Evolutionary conservation across 345 rosid genomes (phyloP), one percentile per base, ranked within the genome.

Genomic region (Geranium brycei): DNA sequence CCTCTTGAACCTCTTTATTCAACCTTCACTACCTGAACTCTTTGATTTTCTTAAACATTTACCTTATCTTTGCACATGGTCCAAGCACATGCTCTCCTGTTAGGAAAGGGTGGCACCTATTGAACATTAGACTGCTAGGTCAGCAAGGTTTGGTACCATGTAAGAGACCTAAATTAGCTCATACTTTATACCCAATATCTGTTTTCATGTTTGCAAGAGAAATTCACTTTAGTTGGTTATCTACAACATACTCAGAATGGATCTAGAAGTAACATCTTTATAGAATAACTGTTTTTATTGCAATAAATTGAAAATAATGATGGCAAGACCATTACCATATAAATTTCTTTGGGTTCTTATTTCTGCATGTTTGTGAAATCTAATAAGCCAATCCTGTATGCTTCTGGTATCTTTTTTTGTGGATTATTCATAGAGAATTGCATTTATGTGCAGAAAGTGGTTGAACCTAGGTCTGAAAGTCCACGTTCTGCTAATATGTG

Each of bases 401-500:
- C 53, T 47, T 47, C 53, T 47, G 53, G 53, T 47, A 10, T 47
- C 53, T 47, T 47, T 6, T 47, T 47, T 47, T 47, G 3, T 10
- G 53, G 53, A 30, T 68, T 59, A 62, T 58, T 13, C 7, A 17
- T 35, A 3, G 41, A 4, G 41, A 35, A 35, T 35, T 35, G 41
- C 41, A 35, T 35, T 17, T 19, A 60, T 58, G 65, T 35, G 51
- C 82, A 85, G 89, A 82, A 77, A 71, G 55, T 66, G 41, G 73
- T 63, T 66, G 87, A 75, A 65, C 28, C 81, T 40, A 19, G 57
- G 17, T 70, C 73, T 67, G 77, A 72, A 73, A 75, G 77, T 75
- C 71, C 82, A 66, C 77, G 63, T 74, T 63, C 64, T 35, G 41
- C 41, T 66, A 75, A 68, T 67, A 61, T 61, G 67, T 74, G 80